These are phyloP conservation scores for Debaryomyces singareniensis DNA, from an alignment of 1,139 yeast genomes.

Conservation along the genomic window DNA sequence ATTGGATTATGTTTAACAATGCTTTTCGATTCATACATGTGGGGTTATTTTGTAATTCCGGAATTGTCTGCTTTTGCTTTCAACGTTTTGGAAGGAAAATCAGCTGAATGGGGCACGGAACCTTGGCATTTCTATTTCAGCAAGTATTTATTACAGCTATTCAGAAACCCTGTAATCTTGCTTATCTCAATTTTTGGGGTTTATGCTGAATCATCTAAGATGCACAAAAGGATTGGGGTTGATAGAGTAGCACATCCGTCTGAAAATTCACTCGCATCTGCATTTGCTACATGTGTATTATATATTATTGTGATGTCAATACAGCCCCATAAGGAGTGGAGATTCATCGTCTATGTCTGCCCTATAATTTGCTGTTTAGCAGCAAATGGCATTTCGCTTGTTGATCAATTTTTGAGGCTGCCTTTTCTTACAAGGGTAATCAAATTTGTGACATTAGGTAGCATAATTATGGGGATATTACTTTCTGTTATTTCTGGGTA, in stretches of 20 bases:
- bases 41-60: slow-evolving; percentile 59
- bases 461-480: slow-evolving; percentile 22
- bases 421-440: slow-evolving; percentile 23
- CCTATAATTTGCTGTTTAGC: slow-evolving; percentile 66
- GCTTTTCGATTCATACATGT: slow-evolving; percentile 67
- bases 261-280: slow-evolving; percentile 27
- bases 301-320: slow-evolving; percentile 62
- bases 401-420: slow-evolving; percentile 27
- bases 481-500: slow-evolving; percentile 49
- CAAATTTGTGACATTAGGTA: slow-evolving; percentile 20
- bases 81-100: slow-evolving; percentile 68
- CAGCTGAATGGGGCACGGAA: slow-evolving; percentile 79
- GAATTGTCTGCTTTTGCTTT: slow-evolving; percentile 67
- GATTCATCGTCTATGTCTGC: slow-evolving; percentile 70
- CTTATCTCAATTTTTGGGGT: slow-evolving; percentile 40
- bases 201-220: slow-evolving; percentile 28
- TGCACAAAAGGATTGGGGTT: slow-evolving; percentile 17
- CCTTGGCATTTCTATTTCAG: slow-evolving; percentile 66
- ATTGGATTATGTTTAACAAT: slow-evolving; percentile 48
- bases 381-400: slow-evolving; percentile 52
- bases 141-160: slow-evolving; percentile 35
- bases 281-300: slow-evolving; percentile 38
- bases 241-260: slow-evolving; percentile 29
- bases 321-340: slow-evolving; percentile 94
- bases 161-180: slow-evolving; percentile 62